Evolutionary conservation across 2,329 filamentous ascomycete genomes (phyloP), one percentile per base, ranked within the genome.

Genomic region (Didymella pinodella): DNA sequence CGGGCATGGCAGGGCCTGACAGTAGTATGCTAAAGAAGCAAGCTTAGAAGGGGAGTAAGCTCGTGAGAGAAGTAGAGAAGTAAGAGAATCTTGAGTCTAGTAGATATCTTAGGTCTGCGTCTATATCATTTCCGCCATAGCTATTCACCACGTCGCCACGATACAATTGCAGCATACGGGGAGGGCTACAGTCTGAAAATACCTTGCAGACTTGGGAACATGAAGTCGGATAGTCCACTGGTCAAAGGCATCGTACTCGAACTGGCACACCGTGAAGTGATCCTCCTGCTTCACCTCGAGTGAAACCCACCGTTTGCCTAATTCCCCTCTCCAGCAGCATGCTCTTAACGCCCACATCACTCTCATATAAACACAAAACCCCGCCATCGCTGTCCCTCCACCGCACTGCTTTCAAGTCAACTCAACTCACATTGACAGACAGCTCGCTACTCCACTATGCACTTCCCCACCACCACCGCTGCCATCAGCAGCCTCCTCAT

Each of bases 401-500:
- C 41, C 5, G 51, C 18, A 47, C 26, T 11, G 11, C 26, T 40
- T 46, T 47, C 28, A 20, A 46, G 12, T 43, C 34, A 28, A 18
- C 3, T 47, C 28, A 20, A 46, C 22, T 43, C 34, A 28, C n/a
- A 3, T 20, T 40, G 7, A 31, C n/a, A 18, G 8, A 32, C 28
- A 16, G 6, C 20, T 52, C 49, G 41, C 20, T 52, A 26, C 51
- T 31, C 31, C 32, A 47, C 32, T 47, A 57, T 57, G 54, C 31
- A 28, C 12, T 51, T 47, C 41, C 20, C 22, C 41, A 47, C 31
- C 41, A 47, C 26, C 26, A 34, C 34, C 14, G 32, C 34, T 28
- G 40, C 41, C 32, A 26, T 57, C 10, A 29, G 54, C 54, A 57
- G 54, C 34, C 25, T 58, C 45, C 25, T 58, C 49, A 41, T 53